phyloP scores from a whole-genome alignment of 306 rosid species.

The Castanea crenata region DNA sequence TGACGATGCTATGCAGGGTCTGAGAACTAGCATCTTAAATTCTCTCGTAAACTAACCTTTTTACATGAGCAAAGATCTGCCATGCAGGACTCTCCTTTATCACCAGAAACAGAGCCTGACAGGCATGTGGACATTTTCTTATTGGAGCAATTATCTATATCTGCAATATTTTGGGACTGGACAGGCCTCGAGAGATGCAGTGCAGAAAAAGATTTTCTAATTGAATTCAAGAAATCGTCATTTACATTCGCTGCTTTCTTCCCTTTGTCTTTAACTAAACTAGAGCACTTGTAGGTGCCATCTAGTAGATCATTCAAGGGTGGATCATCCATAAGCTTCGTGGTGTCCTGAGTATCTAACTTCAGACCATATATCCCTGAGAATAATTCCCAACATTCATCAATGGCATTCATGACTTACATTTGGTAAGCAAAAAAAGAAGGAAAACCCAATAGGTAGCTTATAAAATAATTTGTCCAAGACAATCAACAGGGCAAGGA shows the following conservation, averaged over 20 bases:
- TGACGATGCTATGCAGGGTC: slow-evolving; percentile 7
- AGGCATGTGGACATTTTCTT: slow-evolving; percentile 51
- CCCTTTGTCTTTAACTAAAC: slow-evolving; percentile 65
- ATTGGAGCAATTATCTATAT: slow-evolving; percentile 56
- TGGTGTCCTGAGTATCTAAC: slow-evolving; percentile 71
- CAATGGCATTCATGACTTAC: slow-evolving; percentile 13
- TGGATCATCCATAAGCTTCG: slow-evolving; percentile 65
- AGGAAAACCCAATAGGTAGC: neutral
- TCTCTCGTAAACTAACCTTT: slow-evolving; percentile 55
- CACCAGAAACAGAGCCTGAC: slow-evolving; percentile 53
- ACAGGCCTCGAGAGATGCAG: slow-evolving; percentile 55
- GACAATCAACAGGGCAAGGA: neutral
- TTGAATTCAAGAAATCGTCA: slow-evolving; percentile 55
- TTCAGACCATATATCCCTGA: slow-evolving; percentile 86
- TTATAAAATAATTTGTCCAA: neutral
- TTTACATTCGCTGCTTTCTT: slow-evolving; percentile 51
- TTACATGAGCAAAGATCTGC: slow-evolving; percentile 42
- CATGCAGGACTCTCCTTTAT: slow-evolving; percentile 43
- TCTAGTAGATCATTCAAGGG: slow-evolving; percentile 67
- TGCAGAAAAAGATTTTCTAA: slow-evolving; percentile 71
- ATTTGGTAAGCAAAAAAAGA: neutral
- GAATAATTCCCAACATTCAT: slow-evolving; percentile 18
- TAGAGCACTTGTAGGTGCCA: slow-evolving; percentile 55
- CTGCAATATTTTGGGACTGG: slow-evolving; percentile 54
- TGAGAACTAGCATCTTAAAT: slow-evolving; percentile 20